A percentile compares a stretch with the other conserved stretches of the same genome.
These are phyloP conservation scores for Eimeria maxima DNA, from an alignment of 169 alveolate species.

Conservation along the genomic window DNA sequence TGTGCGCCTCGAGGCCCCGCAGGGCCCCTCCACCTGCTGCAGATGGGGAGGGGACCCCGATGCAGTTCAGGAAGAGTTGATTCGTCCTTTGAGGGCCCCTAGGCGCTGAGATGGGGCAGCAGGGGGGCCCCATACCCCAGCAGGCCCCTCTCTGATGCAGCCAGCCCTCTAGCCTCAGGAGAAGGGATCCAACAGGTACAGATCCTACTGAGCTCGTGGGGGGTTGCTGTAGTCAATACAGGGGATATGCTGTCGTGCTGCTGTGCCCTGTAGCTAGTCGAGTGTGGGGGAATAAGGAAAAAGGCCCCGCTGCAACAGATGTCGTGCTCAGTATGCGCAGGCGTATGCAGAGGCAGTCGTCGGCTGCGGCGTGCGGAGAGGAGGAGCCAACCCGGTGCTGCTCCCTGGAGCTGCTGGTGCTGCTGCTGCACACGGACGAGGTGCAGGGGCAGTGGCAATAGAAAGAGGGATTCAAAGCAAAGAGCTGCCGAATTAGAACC, in stretches of 20 bases:
- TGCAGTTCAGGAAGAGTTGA: background rate
- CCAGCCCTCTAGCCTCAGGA: background rate
- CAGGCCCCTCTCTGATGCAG: background rate
- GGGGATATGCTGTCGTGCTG: background rate
- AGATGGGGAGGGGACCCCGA: conserved; percentile 5
- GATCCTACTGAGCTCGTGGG: background rate
- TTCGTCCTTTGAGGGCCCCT: background rate
- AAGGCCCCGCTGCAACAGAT: background rate
- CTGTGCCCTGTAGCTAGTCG: background rate
- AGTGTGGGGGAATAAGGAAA: background rate
- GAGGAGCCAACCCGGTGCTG: background rate
- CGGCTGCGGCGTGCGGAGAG: background rate
- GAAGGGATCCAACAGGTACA: background rate
- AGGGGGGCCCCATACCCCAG: conserved; percentile 44
- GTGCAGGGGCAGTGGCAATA: background rate
- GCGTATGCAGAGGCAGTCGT: background rate
- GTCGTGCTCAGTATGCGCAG: background rate
- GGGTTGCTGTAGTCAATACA: background rate
- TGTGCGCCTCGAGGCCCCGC: background rate
- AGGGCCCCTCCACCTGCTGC: conserved; percentile 31
- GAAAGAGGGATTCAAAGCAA: background rate
- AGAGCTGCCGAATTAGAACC: background rate
- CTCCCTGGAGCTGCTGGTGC: background rate
- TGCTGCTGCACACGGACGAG: background rate
- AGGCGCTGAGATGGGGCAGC: background rate